Conservation (phyloP, 78 protist genomes). For the Dictyostelium firmibasis region DNA sequence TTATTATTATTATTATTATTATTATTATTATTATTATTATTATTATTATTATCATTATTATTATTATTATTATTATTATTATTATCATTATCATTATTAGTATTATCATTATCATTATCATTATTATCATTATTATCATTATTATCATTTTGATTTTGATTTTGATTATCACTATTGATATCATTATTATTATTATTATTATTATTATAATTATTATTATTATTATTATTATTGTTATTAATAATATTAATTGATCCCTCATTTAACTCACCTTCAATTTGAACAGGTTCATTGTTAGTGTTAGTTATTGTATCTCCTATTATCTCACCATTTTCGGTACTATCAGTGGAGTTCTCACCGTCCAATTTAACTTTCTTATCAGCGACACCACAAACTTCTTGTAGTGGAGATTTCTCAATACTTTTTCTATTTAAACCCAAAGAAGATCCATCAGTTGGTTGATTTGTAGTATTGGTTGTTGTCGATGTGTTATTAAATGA, state of each 20-base stretch:
- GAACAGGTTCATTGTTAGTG: neutral
- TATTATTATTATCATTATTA: neutral
- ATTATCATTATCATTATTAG: neutral
- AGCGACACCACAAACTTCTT: neutral
- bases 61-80: neutral
- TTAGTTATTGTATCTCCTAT: neutral
- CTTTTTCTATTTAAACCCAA: neutral
- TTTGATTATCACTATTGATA: neutral
- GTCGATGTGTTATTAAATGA: neutral
- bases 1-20: too few relatives aligned
- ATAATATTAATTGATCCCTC: neutral
- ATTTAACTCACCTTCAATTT: constrained; percentile 3
- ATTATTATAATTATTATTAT: neutral
- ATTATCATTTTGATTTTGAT: neutral
- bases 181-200: neutral
- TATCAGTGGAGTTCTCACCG: neutral
- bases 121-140: neutral
- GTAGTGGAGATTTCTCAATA: neutral
- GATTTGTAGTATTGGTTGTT: neutral
- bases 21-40: neutral
- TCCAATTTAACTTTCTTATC: neutral
- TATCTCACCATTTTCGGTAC: neutral
- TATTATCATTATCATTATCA: neutral
- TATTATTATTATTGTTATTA: neutral
- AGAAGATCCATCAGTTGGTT: neutral